Base-by-base conservation (phyloP, 129 eudicot species). In the Silybum marianum region DNA sequence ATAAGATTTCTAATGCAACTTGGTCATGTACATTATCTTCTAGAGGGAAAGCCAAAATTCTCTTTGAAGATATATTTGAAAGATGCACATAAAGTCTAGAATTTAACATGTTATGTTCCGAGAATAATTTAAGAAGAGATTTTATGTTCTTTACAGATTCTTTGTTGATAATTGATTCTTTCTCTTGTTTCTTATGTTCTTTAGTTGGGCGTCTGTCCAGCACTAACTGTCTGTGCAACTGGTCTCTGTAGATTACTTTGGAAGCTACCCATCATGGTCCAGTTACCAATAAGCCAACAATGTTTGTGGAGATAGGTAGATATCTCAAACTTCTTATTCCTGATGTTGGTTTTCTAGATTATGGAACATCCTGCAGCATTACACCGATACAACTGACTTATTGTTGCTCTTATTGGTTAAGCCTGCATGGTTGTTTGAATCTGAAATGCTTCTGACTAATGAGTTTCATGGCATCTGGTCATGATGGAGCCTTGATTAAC, bases 261-360 rank as follows among this genome's bases (percentile, higher is more conserved):
- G 99, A 95, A 87, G 99, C 97, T 78, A 95, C 99, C 83, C 99
- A 95, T 90, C 99, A 95, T 83, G 99, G 99, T 81, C 99, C 99
- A 28, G 74, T 89, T 38, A 95, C 97, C 76, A 89, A 85, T 72
- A 92, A 93, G 69, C 99, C 97, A 58, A 87, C 99, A 51, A 88
- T 95, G 98, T 95, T 95, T 84, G 74, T 95, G 72, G 99, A 95
- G 89, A 95, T 95, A 70, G 99, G 98, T 94, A 86, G 71, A 78
- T 77, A 72, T 36, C 80, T 66, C 84, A 85, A 12, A 30, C 13
- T 66, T 72, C n/a, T 36, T 82, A 23, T 51, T 24, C 42, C 9
- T n/a, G 6, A 60, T 11, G 32, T 25, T 62, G 21, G n/a, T 67
- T 63, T 7, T 66, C 51, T 38, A 16, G 22, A 38, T 66, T 9